These are phyloP conservation scores for Epichloe sibirici DNA, from an alignment of 2,329 filamentous ascomycete species.

Conservation along the genomic window DNA sequence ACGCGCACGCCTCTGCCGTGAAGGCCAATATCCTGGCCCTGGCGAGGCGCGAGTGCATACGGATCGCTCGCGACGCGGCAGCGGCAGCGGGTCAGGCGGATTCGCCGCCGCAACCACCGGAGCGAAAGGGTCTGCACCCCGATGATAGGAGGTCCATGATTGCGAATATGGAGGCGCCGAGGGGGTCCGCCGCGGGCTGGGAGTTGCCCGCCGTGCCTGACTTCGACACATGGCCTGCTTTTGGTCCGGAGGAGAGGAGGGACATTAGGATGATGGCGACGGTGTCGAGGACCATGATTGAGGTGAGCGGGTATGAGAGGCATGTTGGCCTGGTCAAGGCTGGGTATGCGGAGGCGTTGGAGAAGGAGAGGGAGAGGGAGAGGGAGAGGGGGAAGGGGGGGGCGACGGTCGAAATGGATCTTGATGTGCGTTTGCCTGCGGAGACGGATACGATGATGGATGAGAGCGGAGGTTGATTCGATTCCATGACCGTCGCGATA, in stretches of 20 bases:
- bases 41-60: slow-evolving; percentile 19
- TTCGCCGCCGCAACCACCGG: no score
- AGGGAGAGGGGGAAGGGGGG: not conserved
- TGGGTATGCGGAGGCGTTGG: slow-evolving; percentile 13
- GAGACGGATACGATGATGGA: not conserved
- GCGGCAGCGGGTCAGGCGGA: not conserved
- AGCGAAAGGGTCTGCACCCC: not conserved
- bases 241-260: slow-evolving; percentile 12
- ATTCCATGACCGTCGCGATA: not conserved
- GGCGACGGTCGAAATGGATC: not conserved
- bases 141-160: slow-evolving; percentile 15
- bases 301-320: slow-evolving; percentile 15
- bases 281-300: slow-evolving; percentile 9
- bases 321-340: slow-evolving; percentile 9
- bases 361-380: slow-evolving; percentile 11
- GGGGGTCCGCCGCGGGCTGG: not conserved
- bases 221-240: not conserved
- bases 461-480: not conserved
- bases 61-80: slow-evolving; percentile 12
- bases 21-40: slow-evolving; percentile 20
- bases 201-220: not conserved
- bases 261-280: slow-evolving; percentile 12
- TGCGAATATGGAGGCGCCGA: slow-evolving; percentile 16
- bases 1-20: slow-evolving; percentile 16
- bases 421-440: no score